A percentile compares a stretch with the other conserved stretches of the same genome.
phyloP scores from a whole-genome alignment of 2,329 filamentous ascomycete genomes.

The Talaromyces albobiverticillius region DNA sequence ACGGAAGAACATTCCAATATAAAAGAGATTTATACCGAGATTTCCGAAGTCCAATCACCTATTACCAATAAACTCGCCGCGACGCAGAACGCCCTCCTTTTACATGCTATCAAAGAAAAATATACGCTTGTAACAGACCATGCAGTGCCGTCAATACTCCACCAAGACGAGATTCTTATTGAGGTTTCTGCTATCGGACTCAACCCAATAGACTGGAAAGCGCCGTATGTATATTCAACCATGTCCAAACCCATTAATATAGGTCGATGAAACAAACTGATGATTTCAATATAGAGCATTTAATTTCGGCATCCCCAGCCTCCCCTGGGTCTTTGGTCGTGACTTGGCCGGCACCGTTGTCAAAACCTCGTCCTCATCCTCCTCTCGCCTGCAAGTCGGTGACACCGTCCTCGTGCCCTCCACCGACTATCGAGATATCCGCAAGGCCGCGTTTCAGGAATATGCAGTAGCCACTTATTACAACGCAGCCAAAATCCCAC shows the following conservation, averaged over 20 bases:
- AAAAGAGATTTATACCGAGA: neutral
- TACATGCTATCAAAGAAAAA: conserved; percentile 50
- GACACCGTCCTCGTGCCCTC: conserved; percentile 55
- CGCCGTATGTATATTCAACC: conserved; percentile 54
- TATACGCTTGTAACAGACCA: conserved; percentile 49
- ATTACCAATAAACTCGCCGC: neutral
- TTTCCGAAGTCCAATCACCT: neutral
- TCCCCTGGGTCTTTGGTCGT: conserved; percentile 68
- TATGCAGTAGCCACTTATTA: conserved; percentile 64
- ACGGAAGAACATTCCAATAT: neutral
- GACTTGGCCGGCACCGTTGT: conserved; percentile 67
- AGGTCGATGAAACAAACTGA: neutral
- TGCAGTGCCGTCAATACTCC: conserved; percentile 44
- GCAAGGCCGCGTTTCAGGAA: conserved; percentile 70
- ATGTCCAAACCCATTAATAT: too few relatives aligned
- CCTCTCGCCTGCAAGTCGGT: conserved; percentile 53
- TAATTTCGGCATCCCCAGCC: conserved; percentile 64
- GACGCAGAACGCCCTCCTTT: conserved; percentile 39
- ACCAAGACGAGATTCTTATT: conserved; percentile 59
- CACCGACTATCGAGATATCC: conserved; percentile 69
- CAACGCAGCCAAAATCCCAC: conserved; percentile 63
- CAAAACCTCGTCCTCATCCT: conserved; percentile 37
- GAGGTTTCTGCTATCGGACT: conserved; percentile 64
- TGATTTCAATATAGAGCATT: conserved; percentile 53
- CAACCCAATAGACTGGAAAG: conserved; percentile 76